Conservation (phyloP, 352 stramenopile genomes). For the Aphanomyces cochlioides region DNA sequence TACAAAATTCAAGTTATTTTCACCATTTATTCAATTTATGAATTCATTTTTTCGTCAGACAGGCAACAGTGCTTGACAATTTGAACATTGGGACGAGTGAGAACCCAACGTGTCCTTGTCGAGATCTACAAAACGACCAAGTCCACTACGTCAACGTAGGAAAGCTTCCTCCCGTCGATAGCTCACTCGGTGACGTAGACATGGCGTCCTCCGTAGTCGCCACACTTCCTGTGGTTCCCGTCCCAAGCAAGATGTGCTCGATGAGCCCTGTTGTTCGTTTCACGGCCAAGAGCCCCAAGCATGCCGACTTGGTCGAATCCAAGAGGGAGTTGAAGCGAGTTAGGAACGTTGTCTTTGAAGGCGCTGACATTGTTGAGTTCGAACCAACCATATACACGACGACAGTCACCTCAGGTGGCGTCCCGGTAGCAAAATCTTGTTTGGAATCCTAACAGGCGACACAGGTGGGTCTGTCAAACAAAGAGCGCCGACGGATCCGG, state of each 20-base stretch:
- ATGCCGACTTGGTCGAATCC: conserved; percentile 5
- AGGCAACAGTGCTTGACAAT: no score
- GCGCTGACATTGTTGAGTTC: conserved; percentile 82
- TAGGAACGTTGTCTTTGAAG: conserved; percentile 67
- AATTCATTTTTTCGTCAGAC: no score
- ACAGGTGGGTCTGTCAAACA: conserved; percentile 65
- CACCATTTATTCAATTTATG: no score
- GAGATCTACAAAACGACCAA: no score
- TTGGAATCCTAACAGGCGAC: not conserved
- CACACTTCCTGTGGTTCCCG: not conserved
- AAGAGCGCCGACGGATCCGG: conserved; percentile 69
- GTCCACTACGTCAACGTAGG: no score
- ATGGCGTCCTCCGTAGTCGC: conserved; percentile 4
- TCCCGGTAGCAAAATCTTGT: conserved; percentile 40
- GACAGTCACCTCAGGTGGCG: conserved; percentile 68
- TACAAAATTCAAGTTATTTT: no score
- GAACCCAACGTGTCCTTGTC: no score
- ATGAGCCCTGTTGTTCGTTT: conserved; percentile 5
- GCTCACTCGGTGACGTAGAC: conserved; percentile 1
- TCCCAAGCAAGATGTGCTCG: not conserved
- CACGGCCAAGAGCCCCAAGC: conserved; percentile 16
- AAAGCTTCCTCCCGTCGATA: no score
- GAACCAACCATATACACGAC: conserved; percentile 80
- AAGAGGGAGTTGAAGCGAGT: conserved; percentile 57
- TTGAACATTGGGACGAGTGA: no score